Percentiles rank a stretch among this genome's conserved stretches.
Evolutionary conservation across 2,329 filamentous ascomycete species (phyloP).

Genomic region (Exophiala sp.): DNA sequence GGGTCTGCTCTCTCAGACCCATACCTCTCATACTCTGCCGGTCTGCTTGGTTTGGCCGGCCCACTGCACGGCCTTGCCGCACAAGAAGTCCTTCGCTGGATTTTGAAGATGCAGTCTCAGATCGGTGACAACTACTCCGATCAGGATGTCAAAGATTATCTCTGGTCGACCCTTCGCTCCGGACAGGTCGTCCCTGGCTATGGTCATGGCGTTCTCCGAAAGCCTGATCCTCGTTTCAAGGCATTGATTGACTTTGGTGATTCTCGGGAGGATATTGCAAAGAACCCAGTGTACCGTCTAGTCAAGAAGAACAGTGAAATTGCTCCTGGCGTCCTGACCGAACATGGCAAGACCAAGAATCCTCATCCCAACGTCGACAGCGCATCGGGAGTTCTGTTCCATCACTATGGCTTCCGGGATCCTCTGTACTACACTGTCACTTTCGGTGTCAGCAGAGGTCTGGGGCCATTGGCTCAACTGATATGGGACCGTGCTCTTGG

Average conservation of each 20-base stretch:
- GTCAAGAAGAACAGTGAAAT: constrained; percentile 91
- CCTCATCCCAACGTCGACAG: constrained; percentile 96
- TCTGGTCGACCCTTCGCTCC: constrained; percentile 88
- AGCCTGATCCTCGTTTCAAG: constrained; percentile 93
- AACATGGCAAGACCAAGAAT: constrained; percentile 98
- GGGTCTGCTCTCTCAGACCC: constrained; percentile 91
- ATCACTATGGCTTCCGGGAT: constrained; percentile 97
- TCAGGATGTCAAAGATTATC: constrained; percentile 76
- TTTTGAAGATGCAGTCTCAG: constrained; percentile 85
- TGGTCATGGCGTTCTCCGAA: constrained; percentile 90
- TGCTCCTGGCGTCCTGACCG: constrained; percentile 79
- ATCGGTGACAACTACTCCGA: constrained; percentile 75
- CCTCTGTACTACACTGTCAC: constrained; percentile 85
- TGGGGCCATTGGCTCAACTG: constrained; percentile 87
- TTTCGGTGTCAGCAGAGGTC: constrained; percentile 60
- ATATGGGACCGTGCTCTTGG: constrained; percentile 94
- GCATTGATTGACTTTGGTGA: constrained; percentile 94
- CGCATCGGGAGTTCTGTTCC: constrained; percentile 87
- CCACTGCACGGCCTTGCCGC: constrained; percentile 88
- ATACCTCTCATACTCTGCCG: constrained; percentile 92
- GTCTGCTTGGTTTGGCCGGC: constrained; percentile 91
- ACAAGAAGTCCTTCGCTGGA: constrained; percentile 95
- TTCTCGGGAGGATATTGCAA: constrained; percentile 73
- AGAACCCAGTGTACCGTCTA: constrained; percentile 85
- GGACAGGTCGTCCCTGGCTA: constrained; percentile 93